Percentiles rank a stretch among this genome's conserved stretches.
Conservation (phyloP, 768 basidiomycete genomes). For the Russula lepida region DNA sequence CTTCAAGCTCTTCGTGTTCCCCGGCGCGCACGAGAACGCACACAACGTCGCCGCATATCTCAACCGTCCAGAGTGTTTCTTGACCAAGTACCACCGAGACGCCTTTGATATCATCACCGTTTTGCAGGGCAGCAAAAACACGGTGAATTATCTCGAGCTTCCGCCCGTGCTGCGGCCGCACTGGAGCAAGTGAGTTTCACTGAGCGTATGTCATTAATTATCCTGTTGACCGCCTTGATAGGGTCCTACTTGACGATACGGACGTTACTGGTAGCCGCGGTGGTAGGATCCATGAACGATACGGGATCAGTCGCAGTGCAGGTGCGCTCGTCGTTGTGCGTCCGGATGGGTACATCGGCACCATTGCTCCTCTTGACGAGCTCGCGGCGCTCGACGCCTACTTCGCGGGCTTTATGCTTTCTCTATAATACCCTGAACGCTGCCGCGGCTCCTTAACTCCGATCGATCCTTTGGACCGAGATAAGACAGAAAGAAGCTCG, state of each 20-base stretch:
- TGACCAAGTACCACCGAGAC: conserved; percentile 20
- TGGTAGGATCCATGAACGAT: conserved; percentile 48
- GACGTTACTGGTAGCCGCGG: conserved; percentile 38
- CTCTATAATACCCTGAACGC: background rate
- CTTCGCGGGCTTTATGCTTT: conserved; percentile 38
- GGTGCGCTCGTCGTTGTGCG: conserved; percentile 50
- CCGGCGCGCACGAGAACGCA: conserved; percentile 23
- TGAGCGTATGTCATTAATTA: background rate
- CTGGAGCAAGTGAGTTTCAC: conserved; percentile 34
- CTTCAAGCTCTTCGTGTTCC: conserved; percentile 43
- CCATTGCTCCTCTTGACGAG: conserved; percentile 43
- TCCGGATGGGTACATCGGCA: conserved; percentile 60
- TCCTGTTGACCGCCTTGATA: conserved; percentile 22
- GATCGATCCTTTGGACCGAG: background rate
- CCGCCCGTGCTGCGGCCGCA: conserved; percentile 31
- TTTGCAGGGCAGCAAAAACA: conserved; percentile 28
- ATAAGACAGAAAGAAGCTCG: background rate
- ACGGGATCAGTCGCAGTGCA: conserved; percentile 37
- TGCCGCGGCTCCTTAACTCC: too few species aligned
- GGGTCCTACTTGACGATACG: conserved; percentile 52
- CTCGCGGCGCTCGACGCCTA: conserved; percentile 35
- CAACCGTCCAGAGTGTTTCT: conserved; percentile 24
- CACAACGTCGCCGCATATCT: conserved; percentile 26
- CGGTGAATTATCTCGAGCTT: conserved; percentile 28
- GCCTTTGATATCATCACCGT: conserved; percentile 29